Base-by-base conservation (phyloP, 2,329 filamentous ascomycete genomes). In the Scedosporium apiospermum region DNA sequence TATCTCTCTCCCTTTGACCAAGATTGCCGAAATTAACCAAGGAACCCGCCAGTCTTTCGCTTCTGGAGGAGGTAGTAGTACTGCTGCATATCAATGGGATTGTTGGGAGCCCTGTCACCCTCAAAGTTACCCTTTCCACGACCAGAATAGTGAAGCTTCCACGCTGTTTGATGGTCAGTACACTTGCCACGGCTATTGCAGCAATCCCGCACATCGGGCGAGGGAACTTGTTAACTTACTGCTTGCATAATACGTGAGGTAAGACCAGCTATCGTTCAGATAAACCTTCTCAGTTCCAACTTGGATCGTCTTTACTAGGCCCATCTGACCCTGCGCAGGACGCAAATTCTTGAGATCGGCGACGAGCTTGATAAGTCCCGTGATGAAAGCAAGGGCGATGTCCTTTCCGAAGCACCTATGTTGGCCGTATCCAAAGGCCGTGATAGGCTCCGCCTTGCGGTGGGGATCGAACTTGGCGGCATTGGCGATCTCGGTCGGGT, bases 201-300 rank as follows among this genome's bases (percentile, higher is more conserved):
- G 4, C 34, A 4, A 38, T 38, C 34, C 34, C 10, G 10, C 44
- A 23, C 14, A 21, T 2, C 14, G 1, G 0, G 4, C 1, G 9
- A n/a, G 16, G 1, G 10, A 42, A 10, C 51, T 55, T 21, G 4
- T 0, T 30, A 46, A 73, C 76, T 75, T 75, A 80, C 78, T 79
- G 64, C 73, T 78, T 1, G 76, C 74, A 64, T 80, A 76, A 14
- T 75, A 75, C 38, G 70, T 70, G 16, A 80, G 72, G 57, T 75
- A 76, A 1, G 77, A 79, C 76, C 79, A 80, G 65, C 75, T 78
- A 57, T 80, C 78, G 63, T 79, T 79, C 21, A 80, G 72, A 62
- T 78, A 80, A 7, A 71, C 72, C 65, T 74, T 76, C 65, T 78
- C 73, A 0, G 69, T 66, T 9, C 71, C 74, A 16, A 78, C 69